A percentile compares a stretch with the other conserved stretches of the same genome.
These are phyloP conservation scores for Nakaseomyces sp. DNA, from an alignment of 1,139 yeast genomes.

Conservation along the genomic window DNA sequence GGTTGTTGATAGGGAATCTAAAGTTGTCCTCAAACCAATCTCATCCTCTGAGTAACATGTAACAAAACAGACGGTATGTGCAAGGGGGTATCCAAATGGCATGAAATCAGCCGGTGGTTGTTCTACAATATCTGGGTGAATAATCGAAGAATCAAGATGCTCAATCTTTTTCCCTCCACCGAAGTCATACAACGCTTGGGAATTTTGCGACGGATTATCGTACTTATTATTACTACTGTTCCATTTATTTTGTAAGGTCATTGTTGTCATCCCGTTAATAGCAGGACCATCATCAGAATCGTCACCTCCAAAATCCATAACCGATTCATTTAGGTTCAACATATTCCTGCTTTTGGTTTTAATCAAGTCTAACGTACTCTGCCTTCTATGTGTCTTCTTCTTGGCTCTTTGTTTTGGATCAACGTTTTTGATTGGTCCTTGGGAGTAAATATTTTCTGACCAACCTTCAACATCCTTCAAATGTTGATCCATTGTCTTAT, in stretches of 20 bases:
- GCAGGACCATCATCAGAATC: background rate
- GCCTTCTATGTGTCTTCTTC: slow-evolving; percentile 10
- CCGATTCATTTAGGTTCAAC: slow-evolving; percentile 15
- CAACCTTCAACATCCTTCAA: slow-evolving; percentile 65
- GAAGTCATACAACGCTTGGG: slow-evolving; percentile 2
- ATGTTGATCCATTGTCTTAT: slow-evolving; percentile 45
- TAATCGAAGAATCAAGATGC: slow-evolving; percentile 59
- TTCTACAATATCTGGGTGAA: slow-evolving; percentile 64
- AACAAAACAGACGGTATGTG: slow-evolving; percentile 74
- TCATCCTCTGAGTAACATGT: slow-evolving; percentile 94
- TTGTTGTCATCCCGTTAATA: slow-evolving; percentile 30
- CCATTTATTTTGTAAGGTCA: slow-evolving; percentile 30
- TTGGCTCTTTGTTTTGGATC: slow-evolving; percentile 33
- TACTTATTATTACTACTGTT: slow-evolving; percentile 6
- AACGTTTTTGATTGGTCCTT: slow-evolving; percentile 50
- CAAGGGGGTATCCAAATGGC: slow-evolving; percentile 82
- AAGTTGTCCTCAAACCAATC: slow-evolving; percentile 73
- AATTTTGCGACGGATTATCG: slow-evolving; percentile 11
- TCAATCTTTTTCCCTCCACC: slow-evolving; percentile 25
- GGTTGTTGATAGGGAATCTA: slow-evolving; percentile 86
- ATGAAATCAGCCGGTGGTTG: slow-evolving; percentile 87
- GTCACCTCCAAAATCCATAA: slow-evolving; percentile 8
- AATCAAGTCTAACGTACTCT: slow-evolving; percentile 10
- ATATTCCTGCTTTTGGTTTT: slow-evolving; percentile 14
- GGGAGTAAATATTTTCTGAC: slow-evolving; percentile 50